Evolutionary conservation across 768 basidiomycete species (phyloP).

Genomic region (Tulasnella sp.): DNA sequence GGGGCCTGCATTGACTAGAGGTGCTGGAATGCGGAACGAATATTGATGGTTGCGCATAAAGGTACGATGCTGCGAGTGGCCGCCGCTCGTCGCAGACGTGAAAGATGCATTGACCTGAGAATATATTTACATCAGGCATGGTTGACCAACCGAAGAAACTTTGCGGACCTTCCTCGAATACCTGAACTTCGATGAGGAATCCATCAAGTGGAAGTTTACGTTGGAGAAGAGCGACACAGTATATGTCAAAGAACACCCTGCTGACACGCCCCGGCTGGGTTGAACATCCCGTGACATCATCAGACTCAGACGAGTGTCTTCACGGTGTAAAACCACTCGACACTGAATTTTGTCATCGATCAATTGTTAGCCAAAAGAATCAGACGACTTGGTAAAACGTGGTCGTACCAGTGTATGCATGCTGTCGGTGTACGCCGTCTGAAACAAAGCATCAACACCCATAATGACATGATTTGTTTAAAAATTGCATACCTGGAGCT

Average conservation of each 20-base stretch:
- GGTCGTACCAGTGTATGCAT: slow-evolving; percentile 35
- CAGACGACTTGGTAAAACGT: not conserved
- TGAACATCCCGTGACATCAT: slow-evolving; percentile 60
- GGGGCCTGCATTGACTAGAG: slow-evolving; percentile 7
- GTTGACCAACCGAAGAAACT: not conserved
- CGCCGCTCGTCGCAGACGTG: slow-evolving; percentile 65
- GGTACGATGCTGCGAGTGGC: slow-evolving; percentile 65
- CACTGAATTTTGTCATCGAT: slow-evolving; percentile 23
- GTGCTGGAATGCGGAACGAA: slow-evolving; percentile 45
- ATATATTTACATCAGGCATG: not conserved
- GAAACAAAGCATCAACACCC: not conserved
- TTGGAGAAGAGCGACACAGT: slow-evolving; percentile 52
- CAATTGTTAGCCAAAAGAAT: slow-evolving; percentile 4
- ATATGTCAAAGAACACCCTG: slow-evolving; percentile 37
- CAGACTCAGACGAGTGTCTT: slow-evolving; percentile 34
- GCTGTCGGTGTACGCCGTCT: slow-evolving; percentile 35
- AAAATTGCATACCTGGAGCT: not conserved
- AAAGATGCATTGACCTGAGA: slow-evolving; percentile 49
- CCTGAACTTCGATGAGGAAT: slow-evolving; percentile 18
- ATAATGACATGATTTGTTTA: not conserved
- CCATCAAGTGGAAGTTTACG: slow-evolving; percentile 23
- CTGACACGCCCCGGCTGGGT: slow-evolving; percentile 30
- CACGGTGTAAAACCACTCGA: slow-evolving; percentile 12
- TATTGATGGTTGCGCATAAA: slow-evolving; percentile 92
- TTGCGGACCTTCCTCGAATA: slow-evolving; percentile 23